Evolutionary conservation across 78 protist genomes (phyloP).

Genomic region (Tieghemostelium lacteum): DNA sequence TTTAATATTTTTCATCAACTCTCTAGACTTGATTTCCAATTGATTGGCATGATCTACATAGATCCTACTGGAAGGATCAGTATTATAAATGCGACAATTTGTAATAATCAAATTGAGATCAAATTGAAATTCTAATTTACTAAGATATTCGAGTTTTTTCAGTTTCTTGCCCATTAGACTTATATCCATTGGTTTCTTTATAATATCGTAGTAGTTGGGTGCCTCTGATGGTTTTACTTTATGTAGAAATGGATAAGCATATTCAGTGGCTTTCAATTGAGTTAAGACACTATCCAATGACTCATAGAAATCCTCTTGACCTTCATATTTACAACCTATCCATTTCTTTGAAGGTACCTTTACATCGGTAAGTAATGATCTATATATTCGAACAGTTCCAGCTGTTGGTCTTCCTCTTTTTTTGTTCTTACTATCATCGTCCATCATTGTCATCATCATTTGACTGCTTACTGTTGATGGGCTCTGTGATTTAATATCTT

Average conservation of each 20-base stretch:
- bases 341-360: conserved; percentile 53
- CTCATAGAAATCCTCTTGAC: conserved; percentile 77
- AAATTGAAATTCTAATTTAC: conserved; percentile 71
- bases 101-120: conserved; percentile 71
- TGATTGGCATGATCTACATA: conserved; percentile 67
- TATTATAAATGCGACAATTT: conserved; percentile 77
- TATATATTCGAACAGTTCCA: conserved; percentile 24
- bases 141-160: conserved; percentile 58
- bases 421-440: not conserved
- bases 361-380: conserved; percentile 28
- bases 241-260: conserved; percentile 48
- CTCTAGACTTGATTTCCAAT: conserved; percentile 59
- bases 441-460: not conserved
- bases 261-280: conserved; percentile 45
- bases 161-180: conserved; percentile 59
- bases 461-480: not conserved
- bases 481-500: not conserved
- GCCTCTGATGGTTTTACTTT: conserved; percentile 74
- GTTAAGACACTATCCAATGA: conserved; percentile 54
- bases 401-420: conserved; percentile 2
- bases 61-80: conserved; percentile 74
- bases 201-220: conserved; percentile 80
- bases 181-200: conserved; percentile 76
- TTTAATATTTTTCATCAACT: conserved; percentile 53
- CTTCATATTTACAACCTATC: conserved; percentile 67